phyloP scores from a whole-genome alignment of 129 eudicot species.

The sunflower (Helianthus annuus) region DNA sequence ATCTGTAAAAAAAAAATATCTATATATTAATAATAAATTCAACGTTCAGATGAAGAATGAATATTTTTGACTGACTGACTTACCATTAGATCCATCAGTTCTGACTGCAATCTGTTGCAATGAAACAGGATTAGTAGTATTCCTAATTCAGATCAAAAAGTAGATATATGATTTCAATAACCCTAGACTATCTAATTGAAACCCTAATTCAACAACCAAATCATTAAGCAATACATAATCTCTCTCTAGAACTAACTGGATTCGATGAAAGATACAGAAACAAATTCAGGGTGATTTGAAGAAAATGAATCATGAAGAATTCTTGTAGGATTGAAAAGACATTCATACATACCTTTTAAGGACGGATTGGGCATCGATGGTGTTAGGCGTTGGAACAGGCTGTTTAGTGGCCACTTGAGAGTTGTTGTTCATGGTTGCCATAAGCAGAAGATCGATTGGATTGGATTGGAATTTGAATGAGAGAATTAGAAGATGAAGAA shows the following conservation, averaged over 20 bases:
- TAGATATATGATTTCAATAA: background rate
- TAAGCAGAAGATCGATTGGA: no score
- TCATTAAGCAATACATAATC: slow-evolving; percentile 12
- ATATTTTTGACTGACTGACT: background rate
- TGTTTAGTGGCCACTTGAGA: no score
- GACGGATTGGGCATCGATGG: slow-evolving; percentile 43
- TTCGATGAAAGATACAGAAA: no score
- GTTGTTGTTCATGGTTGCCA: no score
- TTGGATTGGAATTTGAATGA: no score
- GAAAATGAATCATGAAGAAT: background rate
- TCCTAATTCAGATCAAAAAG: background rate
- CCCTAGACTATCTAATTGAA: no score
- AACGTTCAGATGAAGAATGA: background rate
- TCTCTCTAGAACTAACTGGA: no score
- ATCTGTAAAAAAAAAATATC: slow-evolving; percentile 39
- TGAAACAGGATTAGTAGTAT: slow-evolving; percentile 14
- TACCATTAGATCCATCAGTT: slow-evolving; percentile 95
- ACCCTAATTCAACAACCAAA: background rate
- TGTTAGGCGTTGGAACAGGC: no score
- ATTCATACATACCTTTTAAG: slow-evolving; percentile 62
- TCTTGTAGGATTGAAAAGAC: background rate
- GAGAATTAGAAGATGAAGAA: no score
- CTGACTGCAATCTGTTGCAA: slow-evolving; percentile 79
- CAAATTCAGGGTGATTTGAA: background rate
- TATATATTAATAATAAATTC: background rate